These are phyloP conservation scores for Arthrobotrys megalospora DNA, from an alignment of 2,329 filamentous ascomycete species.

Conservation along the genomic window DNA sequence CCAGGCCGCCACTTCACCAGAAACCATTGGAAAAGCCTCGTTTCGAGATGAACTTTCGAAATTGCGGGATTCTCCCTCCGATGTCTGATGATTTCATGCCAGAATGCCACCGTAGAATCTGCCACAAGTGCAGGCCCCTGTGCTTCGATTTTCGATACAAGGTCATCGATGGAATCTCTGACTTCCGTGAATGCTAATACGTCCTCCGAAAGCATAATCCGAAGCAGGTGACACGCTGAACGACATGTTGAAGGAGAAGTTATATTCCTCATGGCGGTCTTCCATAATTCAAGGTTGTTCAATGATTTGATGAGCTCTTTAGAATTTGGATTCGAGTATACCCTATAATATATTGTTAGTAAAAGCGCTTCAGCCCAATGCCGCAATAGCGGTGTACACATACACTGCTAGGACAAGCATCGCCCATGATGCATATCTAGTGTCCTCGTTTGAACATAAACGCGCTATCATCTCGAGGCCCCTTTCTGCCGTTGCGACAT, in stretches of 20 bases:
- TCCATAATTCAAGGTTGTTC: conserved; percentile 82
- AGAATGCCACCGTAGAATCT: conserved; percentile 83
- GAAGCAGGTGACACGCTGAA: conserved; percentile 81
- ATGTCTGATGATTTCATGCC: conserved; percentile 78
- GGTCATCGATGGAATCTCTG: conserved; percentile 78
- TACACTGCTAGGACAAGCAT: conserved; percentile 86
- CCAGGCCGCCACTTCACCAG: conserved; percentile 86
- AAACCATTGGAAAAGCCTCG: conserved; percentile 80
- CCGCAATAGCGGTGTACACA: conserved; percentile 63
- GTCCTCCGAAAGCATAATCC: conserved; percentile 76
- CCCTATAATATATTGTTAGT: conserved; percentile 68
- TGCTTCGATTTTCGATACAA: conserved; percentile 82
- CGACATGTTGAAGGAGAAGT: conserved; percentile 80
- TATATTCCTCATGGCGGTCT: conserved; percentile 79
- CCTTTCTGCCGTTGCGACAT: conserved; percentile 72
- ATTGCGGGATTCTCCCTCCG: conserved; percentile 69
- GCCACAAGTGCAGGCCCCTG: conserved; percentile 83
- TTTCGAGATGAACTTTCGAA: conserved; percentile 73
- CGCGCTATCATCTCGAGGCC: conserved; percentile 74
- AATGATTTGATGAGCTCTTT: conserved; percentile 68
- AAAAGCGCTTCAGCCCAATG: conserved; percentile 16
- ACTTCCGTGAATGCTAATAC: conserved; percentile 79
- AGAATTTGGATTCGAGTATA: conserved; percentile 67
- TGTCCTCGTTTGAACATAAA: conserved; percentile 79
- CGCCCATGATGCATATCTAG: conserved; percentile 81